These are phyloP conservation scores for Tolypocladium tundrense DNA, from an alignment of 2,329 filamentous ascomycete species.

Conservation along the genomic window DNA sequence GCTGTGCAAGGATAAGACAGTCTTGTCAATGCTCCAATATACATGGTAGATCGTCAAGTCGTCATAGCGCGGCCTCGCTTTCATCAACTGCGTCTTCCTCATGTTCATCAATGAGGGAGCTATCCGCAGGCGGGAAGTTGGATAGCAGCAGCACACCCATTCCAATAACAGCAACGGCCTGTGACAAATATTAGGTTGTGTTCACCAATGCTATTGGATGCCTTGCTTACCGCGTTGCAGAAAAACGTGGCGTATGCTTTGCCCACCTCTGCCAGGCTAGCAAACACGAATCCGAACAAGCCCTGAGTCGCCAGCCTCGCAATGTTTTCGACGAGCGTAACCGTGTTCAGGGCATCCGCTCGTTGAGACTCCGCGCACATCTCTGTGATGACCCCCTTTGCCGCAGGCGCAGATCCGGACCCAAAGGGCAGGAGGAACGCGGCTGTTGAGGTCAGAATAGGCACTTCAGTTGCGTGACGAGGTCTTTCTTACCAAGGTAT, in stretches of 20 bases:
- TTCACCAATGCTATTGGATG: neutral
- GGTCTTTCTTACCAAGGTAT: slow-evolving; percentile 38
- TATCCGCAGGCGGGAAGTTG: slow-evolving; percentile 29
- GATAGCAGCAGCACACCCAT: slow-evolving; percentile 30
- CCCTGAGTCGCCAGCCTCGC: slow-evolving; percentile 53
- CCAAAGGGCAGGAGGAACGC: slow-evolving; percentile 57
- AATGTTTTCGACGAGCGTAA: slow-evolving; percentile 61
- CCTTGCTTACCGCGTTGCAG: slow-evolving; percentile 47
- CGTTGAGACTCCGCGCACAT: slow-evolving; percentile 55
- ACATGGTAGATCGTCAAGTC: neutral
- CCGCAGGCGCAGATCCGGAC: slow-evolving; percentile 57
- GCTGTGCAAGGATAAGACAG: no score
- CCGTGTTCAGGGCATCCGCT: slow-evolving; percentile 56
- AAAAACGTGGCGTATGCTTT: slow-evolving; percentile 54
- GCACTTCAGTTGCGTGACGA: neutral
- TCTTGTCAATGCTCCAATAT: neutral
- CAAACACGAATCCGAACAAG: slow-evolving; percentile 58
- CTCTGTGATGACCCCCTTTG: slow-evolving; percentile 63
- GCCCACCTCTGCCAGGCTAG: slow-evolving; percentile 49
- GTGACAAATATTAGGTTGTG: slow-evolving; percentile 3
- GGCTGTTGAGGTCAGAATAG: slow-evolving; percentile 22
- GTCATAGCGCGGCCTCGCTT: neutral
- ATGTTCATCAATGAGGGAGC: slow-evolving; percentile 19
- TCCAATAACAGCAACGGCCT: slow-evolving; percentile 41
- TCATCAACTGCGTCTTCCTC: neutral